phyloP scores from a whole-genome alignment of 192 early-diverging fungal species.

The Chytriomyces sp. region DNA sequence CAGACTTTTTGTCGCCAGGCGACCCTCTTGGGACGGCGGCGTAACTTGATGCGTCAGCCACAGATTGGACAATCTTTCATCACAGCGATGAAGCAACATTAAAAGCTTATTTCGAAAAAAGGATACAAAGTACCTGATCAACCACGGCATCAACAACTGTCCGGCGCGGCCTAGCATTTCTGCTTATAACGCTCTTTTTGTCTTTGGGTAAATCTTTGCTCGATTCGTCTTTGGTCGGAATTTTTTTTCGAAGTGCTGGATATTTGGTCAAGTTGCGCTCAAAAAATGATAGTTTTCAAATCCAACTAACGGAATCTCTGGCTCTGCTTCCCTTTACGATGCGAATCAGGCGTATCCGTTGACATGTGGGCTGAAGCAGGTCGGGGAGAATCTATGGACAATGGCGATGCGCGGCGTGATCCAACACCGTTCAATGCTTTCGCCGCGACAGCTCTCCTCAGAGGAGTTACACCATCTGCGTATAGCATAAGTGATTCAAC shows the following conservation, averaged over 20 bases:
- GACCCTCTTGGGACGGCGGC: background rate
- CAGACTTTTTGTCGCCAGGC: background rate
- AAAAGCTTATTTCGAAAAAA: background rate
- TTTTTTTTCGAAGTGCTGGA: slow-evolving; percentile 15
- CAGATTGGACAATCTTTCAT: slow-evolving; percentile 4
- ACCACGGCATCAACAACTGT: slow-evolving; percentile 10
- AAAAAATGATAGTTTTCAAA: background rate
- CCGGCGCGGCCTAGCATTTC: background rate
- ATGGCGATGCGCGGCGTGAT: background rate
- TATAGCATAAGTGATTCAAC: too few relatives aligned
- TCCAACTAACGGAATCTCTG: slow-evolving; percentile 4
- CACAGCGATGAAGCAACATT: background rate
- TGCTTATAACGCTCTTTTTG: background rate
- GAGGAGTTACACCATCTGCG: too few relatives aligned
- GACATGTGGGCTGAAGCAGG: too few relatives aligned
- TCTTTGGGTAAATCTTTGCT: background rate
- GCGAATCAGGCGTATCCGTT: background rate
- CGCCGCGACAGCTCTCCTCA: too few relatives aligned
- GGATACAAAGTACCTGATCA: slow-evolving; percentile 16
- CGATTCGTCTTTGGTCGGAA: background rate
- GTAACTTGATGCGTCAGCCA: background rate
- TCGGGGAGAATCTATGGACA: background rate
- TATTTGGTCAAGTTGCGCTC: background rate
- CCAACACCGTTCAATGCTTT: background rate
- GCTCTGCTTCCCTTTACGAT: background rate